Evolutionary conservation across 1,139 yeast genomes (phyloP).

Genomic region (Hyphopichia wangnamkhiaoensis): DNA sequence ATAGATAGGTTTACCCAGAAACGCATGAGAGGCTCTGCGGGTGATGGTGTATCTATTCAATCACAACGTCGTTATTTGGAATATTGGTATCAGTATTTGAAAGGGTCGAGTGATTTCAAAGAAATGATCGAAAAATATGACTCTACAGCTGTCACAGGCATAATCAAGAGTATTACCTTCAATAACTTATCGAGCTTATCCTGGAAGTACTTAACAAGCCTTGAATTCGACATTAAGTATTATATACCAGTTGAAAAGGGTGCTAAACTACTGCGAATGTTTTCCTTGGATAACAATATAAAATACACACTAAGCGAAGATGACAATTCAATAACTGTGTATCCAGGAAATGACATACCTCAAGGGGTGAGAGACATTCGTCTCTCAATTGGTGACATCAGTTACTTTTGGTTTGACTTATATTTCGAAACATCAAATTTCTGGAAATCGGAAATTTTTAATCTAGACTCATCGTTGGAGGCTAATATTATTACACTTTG

Average conservation of each 20-base stretch:
- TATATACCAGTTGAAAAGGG: not conserved
- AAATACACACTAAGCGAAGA: not conserved
- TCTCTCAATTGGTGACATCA: not conserved
- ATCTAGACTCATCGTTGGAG: not conserved
- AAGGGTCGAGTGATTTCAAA: constrained; percentile 4
- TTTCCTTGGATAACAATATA: not conserved
- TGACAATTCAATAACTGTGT: not conserved
- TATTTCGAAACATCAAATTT: constrained; percentile 11
- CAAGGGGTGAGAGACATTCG: not conserved
- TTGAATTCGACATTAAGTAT: not conserved
- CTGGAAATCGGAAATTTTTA: not conserved
- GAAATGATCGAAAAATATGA: not conserved
- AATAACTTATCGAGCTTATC: not conserved
- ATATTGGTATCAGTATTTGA: constrained; percentile 52
- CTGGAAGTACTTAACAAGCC: not conserved
- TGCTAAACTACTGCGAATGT: not conserved
- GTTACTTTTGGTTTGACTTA: constrained; percentile 33
- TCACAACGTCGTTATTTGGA: constrained; percentile 69
- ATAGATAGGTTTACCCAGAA: constrained; percentile 51
- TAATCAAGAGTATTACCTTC: not conserved
- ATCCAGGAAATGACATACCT: not conserved
- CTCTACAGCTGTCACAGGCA: not conserved
- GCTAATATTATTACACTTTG: constrained; percentile 28
- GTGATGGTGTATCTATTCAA: constrained; percentile 68
- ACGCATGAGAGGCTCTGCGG: constrained; percentile 60